Evolutionary conservation across 306 rosid genomes (phyloP).

Genomic region (Hippophae rhamnoides): DNA sequence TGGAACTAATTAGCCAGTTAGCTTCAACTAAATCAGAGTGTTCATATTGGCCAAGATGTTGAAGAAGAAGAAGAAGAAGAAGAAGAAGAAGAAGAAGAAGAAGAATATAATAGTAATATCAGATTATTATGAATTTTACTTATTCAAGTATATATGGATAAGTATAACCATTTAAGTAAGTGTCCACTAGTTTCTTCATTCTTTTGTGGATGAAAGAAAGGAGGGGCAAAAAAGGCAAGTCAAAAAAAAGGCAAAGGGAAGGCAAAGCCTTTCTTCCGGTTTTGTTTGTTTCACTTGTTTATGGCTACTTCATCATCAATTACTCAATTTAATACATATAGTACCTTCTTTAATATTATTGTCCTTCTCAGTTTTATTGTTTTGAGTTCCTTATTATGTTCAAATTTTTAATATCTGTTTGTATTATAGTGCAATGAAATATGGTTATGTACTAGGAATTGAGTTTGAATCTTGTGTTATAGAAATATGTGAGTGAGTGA

Average conservation of each 20-base stretch:
- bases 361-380: no score
- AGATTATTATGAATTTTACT: no score
- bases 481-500: no score
- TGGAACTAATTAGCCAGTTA: background rate
- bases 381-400: no score
- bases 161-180: constrained; percentile 1
- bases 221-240: constrained; percentile 43
- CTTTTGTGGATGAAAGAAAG: constrained; percentile 27
- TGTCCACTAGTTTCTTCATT: constrained; percentile 24
- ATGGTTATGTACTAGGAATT: no score
- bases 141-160: no score
- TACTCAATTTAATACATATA: no score
- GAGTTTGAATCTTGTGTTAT: no score
- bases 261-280: constrained; percentile 76
- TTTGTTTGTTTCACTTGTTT: constrained; percentile 13
- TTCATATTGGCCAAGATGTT: background rate
- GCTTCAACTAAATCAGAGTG: background rate
- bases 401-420: no score
- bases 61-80: constrained; percentile 40
- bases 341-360: no score
- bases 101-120: background rate
- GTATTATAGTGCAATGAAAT: no score
- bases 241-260: constrained; percentile 59
- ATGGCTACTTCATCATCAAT: background rate
- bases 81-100: constrained; percentile 40